Evolutionary conservation across 1,139 yeast species (phyloP), one percentile per base, ranked within the genome.

Genomic region (Spathaspora sp.): DNA sequence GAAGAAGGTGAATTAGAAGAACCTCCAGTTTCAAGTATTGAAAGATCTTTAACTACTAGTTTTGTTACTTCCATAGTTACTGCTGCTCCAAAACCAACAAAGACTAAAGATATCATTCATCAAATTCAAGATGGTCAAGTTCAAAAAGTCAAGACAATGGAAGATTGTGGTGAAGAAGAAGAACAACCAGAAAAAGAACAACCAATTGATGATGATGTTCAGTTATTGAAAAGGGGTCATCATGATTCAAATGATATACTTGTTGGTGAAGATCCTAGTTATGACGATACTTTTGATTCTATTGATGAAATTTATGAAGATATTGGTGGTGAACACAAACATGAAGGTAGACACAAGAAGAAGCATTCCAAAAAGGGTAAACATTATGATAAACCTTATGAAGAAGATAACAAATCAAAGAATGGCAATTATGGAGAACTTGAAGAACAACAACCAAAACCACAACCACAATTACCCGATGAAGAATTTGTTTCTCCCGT

Each of bases 51-150:
- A 17, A 61, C 65, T 10, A 57, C 61, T 3, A 58, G 57, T 23
- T 44, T 52, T 42, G 52, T 57, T 9, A 60, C 64, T 8, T 52
- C 62, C 13, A 41, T 50, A 18, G 51, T 59, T 16, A 59, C 65
- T 17, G 50, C 57, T 11, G 60, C 60, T 13, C 65, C 67, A 11
- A 60, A 60, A 45, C 63, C 65, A 7, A 63, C 67, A 5, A 53
- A 50, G 33, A 55, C 63, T 11, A 52, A 54, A 10, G 61, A 56
- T 42, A 50, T 57, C 4, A 61, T 61, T 39, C 52, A 56, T 39
- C 74, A 68, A 50, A 62, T 64, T 41, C 47, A 49, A 10, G 73
- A 65, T 44, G 73, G 72, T 3, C 72, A 68, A 53, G 60, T 67
- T 13, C 71, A 67, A 46, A 57, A 54, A 41, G 42, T 46, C 29